Base-by-base conservation (phyloP, 108 stramenopile species). In the Aureococcus anophagefferens region DNA sequence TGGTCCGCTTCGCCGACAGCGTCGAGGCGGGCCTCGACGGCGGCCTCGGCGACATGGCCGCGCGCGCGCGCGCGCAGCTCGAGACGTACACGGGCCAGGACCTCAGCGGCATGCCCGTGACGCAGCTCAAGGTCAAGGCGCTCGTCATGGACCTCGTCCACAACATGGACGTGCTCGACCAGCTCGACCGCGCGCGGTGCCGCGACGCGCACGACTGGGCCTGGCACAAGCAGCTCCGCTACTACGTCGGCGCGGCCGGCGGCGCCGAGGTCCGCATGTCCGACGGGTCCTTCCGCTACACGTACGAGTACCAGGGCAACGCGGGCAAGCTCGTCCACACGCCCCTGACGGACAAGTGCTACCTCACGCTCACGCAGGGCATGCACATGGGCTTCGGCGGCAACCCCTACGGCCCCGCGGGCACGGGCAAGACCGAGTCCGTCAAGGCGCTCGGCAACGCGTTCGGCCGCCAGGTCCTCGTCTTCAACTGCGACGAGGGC, bases 401-500 rank as follows among this genome's bases (percentile, higher is more conserved):
- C 18, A 83, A 83, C 65, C 85, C 85, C 3, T 83, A 83, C 79
- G 85, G 85, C n/a, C 87, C 87, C 0, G 87, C 87, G 17, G 87
- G 87, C 17, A 88, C 87, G 0, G 87, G 87, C 18, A 88, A 88
- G 66, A 88, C 87, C 16, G 87, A 88, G 40, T 80, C 83, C 30
- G 86, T 87, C 36, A 88, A 88, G 76, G 87, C 85, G 7, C 70
- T 88, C 32, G 87, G 84, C 0, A 67, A 77, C 30, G 80, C 79
- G 4, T 75, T 88, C 17, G 87, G 87, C 9, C 76, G 87, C 1
- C 85, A 87, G 63, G 85, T 86, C 21, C 84, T 87, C 15, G 87
- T 87, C 29, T 86, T 87, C 64, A 88, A 88, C 68, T 88, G 87
- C 73, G 86, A 85, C 79, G 87, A 88, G 33, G 87, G 84, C 18